Percentiles rank a stretch among this genome's conserved stretches.
phyloP scores from a whole-genome alignment of 2,329 filamentous ascomycete species.

The Penicillium hesseltinei region DNA sequence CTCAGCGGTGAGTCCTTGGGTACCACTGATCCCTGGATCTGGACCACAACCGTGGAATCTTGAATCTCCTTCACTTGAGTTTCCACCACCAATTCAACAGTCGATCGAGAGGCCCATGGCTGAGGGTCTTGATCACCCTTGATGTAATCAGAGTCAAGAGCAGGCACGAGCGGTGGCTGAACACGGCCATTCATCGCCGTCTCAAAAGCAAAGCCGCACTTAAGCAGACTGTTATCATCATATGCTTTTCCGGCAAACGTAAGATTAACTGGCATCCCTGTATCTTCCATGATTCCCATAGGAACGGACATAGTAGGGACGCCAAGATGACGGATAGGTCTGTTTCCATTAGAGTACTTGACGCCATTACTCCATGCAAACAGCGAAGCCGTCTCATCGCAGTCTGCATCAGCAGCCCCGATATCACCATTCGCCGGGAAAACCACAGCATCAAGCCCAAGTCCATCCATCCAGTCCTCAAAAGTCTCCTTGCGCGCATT shows the following conservation, averaged over 20 bases:
- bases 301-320: conserved; percentile 55
- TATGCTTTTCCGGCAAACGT: conserved; percentile 54
- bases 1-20: conserved; percentile 11
- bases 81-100: conserved; percentile 9
- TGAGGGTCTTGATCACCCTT: background rate
- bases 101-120: background rate
- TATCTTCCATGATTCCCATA: conserved; percentile 51
- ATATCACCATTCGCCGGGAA: conserved; percentile 55
- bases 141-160: conserved; percentile 24
- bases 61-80: conserved; percentile 11
- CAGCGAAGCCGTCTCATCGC: conserved; percentile 28
- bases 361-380: conserved; percentile 52
- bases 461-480: conserved; percentile 51
- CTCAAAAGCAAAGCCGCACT: conserved; percentile 31
- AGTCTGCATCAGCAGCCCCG: conserved; percentile 50
- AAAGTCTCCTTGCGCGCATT: conserved; percentile 49
- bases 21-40: conserved; percentile 8
- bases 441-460: conserved; percentile 47
- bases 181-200: conserved; percentile 19
- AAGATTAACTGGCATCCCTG: conserved; percentile 53
- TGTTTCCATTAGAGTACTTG: conserved; percentile 55
- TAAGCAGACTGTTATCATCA: conserved; percentile 38
- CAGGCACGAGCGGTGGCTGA: conserved; percentile 20
- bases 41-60: conserved; percentile 8
- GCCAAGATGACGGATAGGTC: conserved; percentile 54